Conservation (phyloP, 2,329 filamentous ascomycete species). For the Alternaria viburni region DNA sequence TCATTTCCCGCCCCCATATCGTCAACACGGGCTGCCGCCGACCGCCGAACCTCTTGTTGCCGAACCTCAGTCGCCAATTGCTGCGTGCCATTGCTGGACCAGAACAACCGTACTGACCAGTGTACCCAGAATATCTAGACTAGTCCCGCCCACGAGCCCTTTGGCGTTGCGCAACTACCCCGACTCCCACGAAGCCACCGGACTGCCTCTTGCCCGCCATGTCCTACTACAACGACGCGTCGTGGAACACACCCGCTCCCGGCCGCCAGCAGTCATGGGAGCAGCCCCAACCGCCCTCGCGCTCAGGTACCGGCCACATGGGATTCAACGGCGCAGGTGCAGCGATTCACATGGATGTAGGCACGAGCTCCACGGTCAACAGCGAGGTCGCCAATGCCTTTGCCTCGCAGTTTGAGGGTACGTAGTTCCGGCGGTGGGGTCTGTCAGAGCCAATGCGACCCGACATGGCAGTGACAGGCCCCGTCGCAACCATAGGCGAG, state of each 20-base stretch:
- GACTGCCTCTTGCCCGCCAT: slow-evolving; percentile 49
- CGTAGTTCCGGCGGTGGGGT: slow-evolving; percentile 46
- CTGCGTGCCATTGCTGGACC: background rate
- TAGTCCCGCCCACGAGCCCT: slow-evolving; percentile 16
- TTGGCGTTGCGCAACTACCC: slow-evolving; percentile 19
- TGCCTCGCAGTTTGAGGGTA: slow-evolving; percentile 88
- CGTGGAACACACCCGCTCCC: slow-evolving; percentile 66
- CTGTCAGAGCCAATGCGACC: slow-evolving; percentile 3
- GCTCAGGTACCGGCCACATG: slow-evolving; percentile 65
- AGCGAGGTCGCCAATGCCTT: slow-evolving; percentile 78
- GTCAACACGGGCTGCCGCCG: slow-evolving; percentile 25
- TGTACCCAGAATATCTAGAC: slow-evolving; percentile 10
- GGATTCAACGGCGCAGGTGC: slow-evolving; percentile 16
- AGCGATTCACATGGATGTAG: slow-evolving; percentile 55
- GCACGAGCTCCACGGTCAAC: slow-evolving; percentile 72
- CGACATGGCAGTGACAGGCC: slow-evolving; percentile 6
- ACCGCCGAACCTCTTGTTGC: slow-evolving; percentile 14
- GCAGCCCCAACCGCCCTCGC: slow-evolving; percentile 72
- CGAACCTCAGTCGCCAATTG: slow-evolving; percentile 23
- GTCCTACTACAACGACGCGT: slow-evolving; percentile 72
- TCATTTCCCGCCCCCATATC: slow-evolving; percentile 37
- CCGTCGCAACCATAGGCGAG: background rate
- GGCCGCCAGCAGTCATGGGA: slow-evolving; percentile 74
- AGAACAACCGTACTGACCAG: slow-evolving; percentile 17
- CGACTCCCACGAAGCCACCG: slow-evolving; percentile 8